A percentile compares a stretch with the other conserved stretches of the same genome.
Evolutionary conservation across 2,329 filamentous ascomycete genomes (phyloP).

Genomic region (Hypoxylon sp.): DNA sequence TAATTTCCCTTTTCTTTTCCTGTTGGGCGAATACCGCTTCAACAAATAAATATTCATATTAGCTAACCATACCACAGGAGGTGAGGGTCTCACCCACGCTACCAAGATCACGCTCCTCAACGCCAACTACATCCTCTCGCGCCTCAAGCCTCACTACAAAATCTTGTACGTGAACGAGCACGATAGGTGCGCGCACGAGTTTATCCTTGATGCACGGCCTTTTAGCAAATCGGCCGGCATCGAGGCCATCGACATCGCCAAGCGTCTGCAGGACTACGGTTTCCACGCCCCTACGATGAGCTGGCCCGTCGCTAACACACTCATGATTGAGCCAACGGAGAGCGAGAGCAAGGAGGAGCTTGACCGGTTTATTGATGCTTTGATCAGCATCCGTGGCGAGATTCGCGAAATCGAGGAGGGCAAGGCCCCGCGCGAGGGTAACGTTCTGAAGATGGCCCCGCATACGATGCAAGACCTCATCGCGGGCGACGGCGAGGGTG

Average conservation of each 20-base stretch:
- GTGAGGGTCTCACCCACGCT: conserved; percentile 84
- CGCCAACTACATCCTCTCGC: conserved; percentile 95
- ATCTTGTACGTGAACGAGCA: conserved; percentile 95
- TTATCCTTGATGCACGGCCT: conserved; percentile 89
- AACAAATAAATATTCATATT: neutral
- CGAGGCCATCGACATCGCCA: conserved; percentile 95
- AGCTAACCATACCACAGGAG: conserved; percentile 57
- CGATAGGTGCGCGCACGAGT: conserved; percentile 94
- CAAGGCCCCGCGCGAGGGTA: conserved; percentile 78
- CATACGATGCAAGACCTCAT: conserved; percentile 89
- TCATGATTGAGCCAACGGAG: conserved; percentile 99
- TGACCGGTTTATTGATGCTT: conserved; percentile 91
- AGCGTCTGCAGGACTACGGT: conserved; percentile 95
- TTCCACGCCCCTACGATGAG: conserved; percentile 99
- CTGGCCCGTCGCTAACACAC: conserved; percentile 93
- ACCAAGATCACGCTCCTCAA: conserved; percentile 95
- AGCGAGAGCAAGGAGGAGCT: conserved; percentile 93
- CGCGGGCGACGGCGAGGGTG: conserved; percentile 62
- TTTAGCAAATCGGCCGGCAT: conserved; percentile 88
- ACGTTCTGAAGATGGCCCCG: conserved; percentile 90
- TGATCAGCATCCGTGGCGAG: conserved; percentile 88
- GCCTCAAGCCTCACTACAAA: conserved; percentile 86
- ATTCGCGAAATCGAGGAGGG: conserved; percentile 88
- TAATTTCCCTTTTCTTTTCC: conserved; percentile 1
- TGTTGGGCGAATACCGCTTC: neutral